Evolutionary conservation across 495 filamentous ascomycete genomes (phyloP).

Genomic region (Corynascus novoguineensis): DNA sequence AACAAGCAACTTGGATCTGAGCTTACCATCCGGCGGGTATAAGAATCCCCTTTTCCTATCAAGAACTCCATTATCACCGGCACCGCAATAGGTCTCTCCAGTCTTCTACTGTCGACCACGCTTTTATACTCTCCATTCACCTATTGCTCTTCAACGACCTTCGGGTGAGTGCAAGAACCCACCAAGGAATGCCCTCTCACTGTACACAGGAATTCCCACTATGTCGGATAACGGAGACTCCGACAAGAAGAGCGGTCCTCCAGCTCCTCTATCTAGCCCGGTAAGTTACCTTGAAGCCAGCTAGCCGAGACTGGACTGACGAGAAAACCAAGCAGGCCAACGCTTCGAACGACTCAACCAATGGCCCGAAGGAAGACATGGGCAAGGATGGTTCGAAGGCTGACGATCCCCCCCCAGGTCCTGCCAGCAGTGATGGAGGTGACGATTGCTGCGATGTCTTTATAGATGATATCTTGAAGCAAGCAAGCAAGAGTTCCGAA

Average conservation of each 20-base stretch:
- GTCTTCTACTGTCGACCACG: not conserved
- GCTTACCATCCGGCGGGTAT: no score
- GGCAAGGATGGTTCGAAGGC: not conserved
- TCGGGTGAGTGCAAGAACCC: no score
- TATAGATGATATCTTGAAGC: not conserved
- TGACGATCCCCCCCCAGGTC: not conserved
- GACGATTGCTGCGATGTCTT: not conserved
- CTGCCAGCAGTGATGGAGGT: not conserved
- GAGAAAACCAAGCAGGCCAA: not conserved
- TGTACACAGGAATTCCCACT: not conserved
- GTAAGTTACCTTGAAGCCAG: not conserved
- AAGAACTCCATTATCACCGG: conserved; percentile 8
- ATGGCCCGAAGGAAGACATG: not conserved
- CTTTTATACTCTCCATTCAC: not conserved
- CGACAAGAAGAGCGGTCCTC: not conserved
- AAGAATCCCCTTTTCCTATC: conserved; percentile 9
- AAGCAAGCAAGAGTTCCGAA: not conserved
- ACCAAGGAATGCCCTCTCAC: no score
- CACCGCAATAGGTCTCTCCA: not conserved
- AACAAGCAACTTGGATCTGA: no score
- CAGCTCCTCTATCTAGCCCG: not conserved
- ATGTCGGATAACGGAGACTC: not conserved
- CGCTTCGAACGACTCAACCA: not conserved
- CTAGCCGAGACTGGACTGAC: not conserved
- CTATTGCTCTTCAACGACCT: not conserved